A percentile compares a stretch with the other conserved stretches of the same genome.
Conservation (phyloP, 208 protist genomes). For the Wallacemonas sp. region DNA sequence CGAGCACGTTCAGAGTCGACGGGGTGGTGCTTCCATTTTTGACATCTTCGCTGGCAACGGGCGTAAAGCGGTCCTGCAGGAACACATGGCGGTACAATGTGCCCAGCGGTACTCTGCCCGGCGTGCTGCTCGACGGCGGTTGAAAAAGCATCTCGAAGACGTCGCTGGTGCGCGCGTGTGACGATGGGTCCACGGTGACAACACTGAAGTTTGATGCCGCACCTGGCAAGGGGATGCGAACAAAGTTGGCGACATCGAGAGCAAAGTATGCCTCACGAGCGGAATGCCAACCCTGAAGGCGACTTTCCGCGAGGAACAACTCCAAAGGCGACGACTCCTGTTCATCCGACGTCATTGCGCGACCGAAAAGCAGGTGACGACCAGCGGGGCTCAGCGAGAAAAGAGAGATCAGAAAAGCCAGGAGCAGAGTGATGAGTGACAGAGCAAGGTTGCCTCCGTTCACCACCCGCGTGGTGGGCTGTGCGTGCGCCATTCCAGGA, state of each 20-base stretch:
- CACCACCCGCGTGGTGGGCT: conserved; percentile 12
- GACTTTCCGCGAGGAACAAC: conserved; percentile 3
- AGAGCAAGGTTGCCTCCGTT: conserved; percentile 22
- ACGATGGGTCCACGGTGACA: neutral
- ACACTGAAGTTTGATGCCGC: conserved; percentile 4
- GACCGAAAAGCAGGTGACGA: conserved; percentile 15
- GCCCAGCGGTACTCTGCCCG: neutral
- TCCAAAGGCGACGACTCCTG: neutral
- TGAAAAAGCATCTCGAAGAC: neutral
- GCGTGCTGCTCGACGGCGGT: too few species aligned
- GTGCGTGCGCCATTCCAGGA: too few species aligned
- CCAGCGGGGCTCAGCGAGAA: conserved; percentile 18
- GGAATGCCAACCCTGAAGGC: neutral
- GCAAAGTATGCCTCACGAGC: conserved; percentile 1
- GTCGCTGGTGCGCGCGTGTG: neutral
- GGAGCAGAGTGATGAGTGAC: conserved; percentile 15
- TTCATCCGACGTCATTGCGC: conserved; percentile 9
- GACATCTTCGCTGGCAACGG: neutral
- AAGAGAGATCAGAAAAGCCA: conserved; percentile 14
- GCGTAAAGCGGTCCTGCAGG: neutral
- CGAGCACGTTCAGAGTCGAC: neutral
- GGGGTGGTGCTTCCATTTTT: neutral
- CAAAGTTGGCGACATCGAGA: neutral
- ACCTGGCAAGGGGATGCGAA: neutral
- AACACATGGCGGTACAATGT: conserved; percentile 4